Conservation (phyloP, 345 rosid species). For the Angophora floribunda region DNA sequence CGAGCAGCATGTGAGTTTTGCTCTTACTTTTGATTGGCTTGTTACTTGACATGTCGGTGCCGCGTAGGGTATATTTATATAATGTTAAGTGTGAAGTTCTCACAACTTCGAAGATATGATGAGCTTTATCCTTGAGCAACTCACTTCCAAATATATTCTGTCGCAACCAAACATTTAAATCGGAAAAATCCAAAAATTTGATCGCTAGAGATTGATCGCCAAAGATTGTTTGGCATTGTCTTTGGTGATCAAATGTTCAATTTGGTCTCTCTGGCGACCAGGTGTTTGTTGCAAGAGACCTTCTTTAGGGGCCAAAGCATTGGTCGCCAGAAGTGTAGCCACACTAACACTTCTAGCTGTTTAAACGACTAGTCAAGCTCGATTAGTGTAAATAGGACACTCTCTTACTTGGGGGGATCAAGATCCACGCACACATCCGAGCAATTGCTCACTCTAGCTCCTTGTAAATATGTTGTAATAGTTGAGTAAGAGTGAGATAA, state of each 20-base stretch:
- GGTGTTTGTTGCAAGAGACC: not conserved
- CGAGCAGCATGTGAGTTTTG: not conserved
- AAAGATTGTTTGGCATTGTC: not conserved
- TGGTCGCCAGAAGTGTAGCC: not conserved
- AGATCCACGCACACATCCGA: not conserved
- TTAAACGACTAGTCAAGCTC: not conserved
- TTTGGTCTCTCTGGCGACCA: not conserved
- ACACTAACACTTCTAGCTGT: not conserved
- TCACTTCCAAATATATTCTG: not conserved
- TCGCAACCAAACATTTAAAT: fast-evolving
- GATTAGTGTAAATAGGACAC: not conserved
- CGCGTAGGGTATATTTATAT: not conserved
- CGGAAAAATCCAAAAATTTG: not conserved
- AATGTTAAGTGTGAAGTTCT: not conserved
- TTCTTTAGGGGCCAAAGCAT: not conserved
- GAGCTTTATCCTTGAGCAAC: too few species aligned
- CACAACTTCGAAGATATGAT: not conserved
- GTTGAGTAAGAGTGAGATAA: not conserved
- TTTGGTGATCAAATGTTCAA: not conserved
- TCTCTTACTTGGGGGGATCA: not conserved
- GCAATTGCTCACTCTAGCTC: not conserved
- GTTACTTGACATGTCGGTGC: not conserved
- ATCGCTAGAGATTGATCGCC: not conserved
- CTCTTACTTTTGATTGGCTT: not conserved
- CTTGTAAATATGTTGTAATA: not conserved